phyloP scores from a whole-genome alignment of 495 filamentous ascomycete genomes.

The Penicillium ucsense region DNA sequence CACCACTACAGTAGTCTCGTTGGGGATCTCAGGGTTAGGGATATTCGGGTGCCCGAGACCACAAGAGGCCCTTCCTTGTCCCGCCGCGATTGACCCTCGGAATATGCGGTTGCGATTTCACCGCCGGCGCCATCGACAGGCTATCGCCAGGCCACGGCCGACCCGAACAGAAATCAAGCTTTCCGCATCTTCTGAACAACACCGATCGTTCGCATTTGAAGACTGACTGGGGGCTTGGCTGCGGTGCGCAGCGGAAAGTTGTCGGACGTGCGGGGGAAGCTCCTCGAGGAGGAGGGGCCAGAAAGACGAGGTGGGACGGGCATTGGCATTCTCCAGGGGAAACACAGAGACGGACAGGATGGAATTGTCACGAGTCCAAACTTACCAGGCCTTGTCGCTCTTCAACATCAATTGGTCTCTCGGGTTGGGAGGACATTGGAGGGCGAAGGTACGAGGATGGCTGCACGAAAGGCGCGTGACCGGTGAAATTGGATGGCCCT shows the following conservation, averaged over 20 bases:
- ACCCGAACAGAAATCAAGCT: too few relatives aligned
- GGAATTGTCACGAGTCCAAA: slow-evolving; percentile 10
- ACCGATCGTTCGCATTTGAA: too few relatives aligned
- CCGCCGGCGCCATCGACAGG: too few relatives aligned
- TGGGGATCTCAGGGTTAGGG: background rate
- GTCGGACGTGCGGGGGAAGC: too few relatives aligned
- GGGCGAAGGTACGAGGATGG: slow-evolving; percentile 81
- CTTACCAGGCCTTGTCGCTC: slow-evolving; percentile 89
- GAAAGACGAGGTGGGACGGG: too few relatives aligned
- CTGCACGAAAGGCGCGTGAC: slow-evolving; percentile 58
- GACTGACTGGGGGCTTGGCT: too few relatives aligned
- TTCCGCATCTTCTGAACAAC: too few relatives aligned
- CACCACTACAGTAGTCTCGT: background rate
- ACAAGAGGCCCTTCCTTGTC: background rate
- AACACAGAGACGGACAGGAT: background rate
- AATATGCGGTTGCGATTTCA: background rate
- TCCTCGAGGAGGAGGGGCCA: too few relatives aligned
- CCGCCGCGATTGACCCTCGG: background rate
- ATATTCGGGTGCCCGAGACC: background rate
- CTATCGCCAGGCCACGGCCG: too few relatives aligned
- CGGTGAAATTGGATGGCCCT: slow-evolving; percentile 17
- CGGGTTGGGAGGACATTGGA: slow-evolving; percentile 49
- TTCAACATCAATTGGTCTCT: slow-evolving; percentile 76
- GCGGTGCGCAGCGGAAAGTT: too few relatives aligned
- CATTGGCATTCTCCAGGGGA: background rate